phyloP scores from a whole-genome alignment of 768 basidiomycete genomes.

The Trametes villosa region DNA sequence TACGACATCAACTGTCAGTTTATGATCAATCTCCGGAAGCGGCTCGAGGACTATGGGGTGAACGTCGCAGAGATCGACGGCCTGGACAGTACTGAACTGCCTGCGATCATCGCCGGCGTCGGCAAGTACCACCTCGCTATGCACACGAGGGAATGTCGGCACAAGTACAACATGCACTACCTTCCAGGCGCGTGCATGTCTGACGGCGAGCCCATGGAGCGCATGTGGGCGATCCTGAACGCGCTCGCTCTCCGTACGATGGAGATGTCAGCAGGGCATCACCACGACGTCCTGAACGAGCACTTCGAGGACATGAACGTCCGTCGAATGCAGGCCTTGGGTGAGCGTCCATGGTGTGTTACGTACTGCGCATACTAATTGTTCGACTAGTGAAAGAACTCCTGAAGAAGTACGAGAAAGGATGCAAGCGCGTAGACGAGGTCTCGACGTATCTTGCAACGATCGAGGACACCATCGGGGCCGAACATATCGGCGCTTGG shows the following conservation, averaged over 20 bases:
- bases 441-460: not conserved
- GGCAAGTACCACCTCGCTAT: slow-evolving; percentile 26
- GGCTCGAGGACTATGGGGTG: slow-evolving; percentile 13
- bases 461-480: not conserved
- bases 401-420: not conserved
- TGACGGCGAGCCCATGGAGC: slow-evolving; percentile 22
- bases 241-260: slow-evolving; percentile 5
- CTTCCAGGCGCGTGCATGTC: slow-evolving; percentile 9
- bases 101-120: slow-evolving; percentile 8
- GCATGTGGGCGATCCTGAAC: slow-evolving; percentile 19
- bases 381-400: not conserved
- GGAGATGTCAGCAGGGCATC: slow-evolving; percentile 24
- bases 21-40: slow-evolving; percentile 13
- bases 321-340: not conserved
- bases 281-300: slow-evolving; percentile 27
- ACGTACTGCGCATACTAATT: not conserved
- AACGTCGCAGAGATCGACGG: not conserved
- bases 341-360: slow-evolving; percentile 8
- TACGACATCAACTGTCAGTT: slow-evolving; percentile 38
- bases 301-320: slow-evolving; percentile 19
- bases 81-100: not conserved
- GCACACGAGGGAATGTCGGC: slow-evolving; percentile 19
- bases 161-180: slow-evolving; percentile 7
- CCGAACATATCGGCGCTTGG: not conserved
- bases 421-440: too few species aligned